A percentile compares a stretch with the other conserved stretches of the same genome.
These are phyloP conservation scores for Moricandia moricandioides DNA, from an alignment of 345 rosid species.

Conservation along the genomic window DNA sequence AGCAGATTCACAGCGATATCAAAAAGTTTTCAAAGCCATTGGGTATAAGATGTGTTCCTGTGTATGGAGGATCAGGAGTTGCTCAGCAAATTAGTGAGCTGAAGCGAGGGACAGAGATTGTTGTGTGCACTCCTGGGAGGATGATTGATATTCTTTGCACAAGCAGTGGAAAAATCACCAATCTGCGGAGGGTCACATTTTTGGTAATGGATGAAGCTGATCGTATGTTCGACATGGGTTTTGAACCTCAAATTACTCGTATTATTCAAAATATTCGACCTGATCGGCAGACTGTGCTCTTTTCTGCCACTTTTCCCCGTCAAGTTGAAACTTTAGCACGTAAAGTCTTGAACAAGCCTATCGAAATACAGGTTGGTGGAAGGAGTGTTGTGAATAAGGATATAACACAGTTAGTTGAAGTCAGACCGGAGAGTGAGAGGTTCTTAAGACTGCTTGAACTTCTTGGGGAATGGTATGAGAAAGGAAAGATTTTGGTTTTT, in stretches of 20 bases:
- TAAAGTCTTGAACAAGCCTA: conserved; percentile 75
- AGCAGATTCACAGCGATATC: conserved; percentile 93
- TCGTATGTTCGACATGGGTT: conserved; percentile 99
- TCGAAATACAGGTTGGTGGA: conserved; percentile 93
- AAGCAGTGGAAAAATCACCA: conserved; percentile 86
- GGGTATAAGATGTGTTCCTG: conserved; percentile 86
- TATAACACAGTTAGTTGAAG: conserved; percentile 84
- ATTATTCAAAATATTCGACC: conserved; percentile 94
- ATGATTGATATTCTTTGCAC: conserved; percentile 98
- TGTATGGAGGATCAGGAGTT: conserved; percentile 98
- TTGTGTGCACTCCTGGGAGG: conserved; percentile 96
- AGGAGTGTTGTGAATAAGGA: conserved; percentile 98
- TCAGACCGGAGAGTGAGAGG: conserved; percentile 87
- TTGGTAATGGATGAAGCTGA: conserved; percentile 98
- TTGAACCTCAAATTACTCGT: conserved; percentile 91
- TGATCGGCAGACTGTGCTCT: conserved; percentile 89
- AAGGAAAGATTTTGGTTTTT: conserved; percentile 83
- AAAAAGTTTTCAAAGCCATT: conserved; percentile 71
- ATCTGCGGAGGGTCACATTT: conserved; percentile 80
- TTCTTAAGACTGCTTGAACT: conserved; percentile 80
- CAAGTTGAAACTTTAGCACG: conserved; percentile 96
- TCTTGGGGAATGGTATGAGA: conserved; percentile 96
- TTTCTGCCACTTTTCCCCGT: conserved; percentile 95
- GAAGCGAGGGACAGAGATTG: conserved; percentile 92
- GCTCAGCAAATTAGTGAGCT: conserved; percentile 97